Percentiles rank a stretch among this genome's conserved stretches.
phyloP scores from a whole-genome alignment of 2,329 filamentous ascomycete genomes.

The Fusarium longipes region DNA sequence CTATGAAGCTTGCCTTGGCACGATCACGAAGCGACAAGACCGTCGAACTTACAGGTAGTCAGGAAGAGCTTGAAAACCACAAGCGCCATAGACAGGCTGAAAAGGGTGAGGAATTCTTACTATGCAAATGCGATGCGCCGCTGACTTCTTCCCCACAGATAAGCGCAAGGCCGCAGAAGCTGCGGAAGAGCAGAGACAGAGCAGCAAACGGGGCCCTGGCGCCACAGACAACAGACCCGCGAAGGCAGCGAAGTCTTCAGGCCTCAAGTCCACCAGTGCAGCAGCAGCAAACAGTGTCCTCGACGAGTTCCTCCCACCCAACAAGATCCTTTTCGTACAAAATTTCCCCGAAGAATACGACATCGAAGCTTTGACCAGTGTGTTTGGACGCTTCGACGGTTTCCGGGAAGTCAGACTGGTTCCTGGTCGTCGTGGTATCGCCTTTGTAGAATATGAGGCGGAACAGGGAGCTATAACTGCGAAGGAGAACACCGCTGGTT shows the following conservation, averaged over 20 bases:
- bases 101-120: constrained; percentile 74
- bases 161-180: constrained; percentile 86
- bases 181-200: constrained; percentile 79
- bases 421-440: constrained; percentile 86
- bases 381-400: constrained; percentile 91
- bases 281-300: constrained; percentile 79
- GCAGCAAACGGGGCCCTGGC: constrained; percentile 74
- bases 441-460: constrained; percentile 95
- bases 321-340: constrained; percentile 95
- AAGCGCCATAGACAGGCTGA: constrained; percentile 86
- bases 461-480: constrained; percentile 91
- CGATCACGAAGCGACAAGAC: constrained; percentile 88
- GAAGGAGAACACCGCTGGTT: constrained; percentile 91
- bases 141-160: constrained; percentile 54
- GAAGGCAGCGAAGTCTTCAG: constrained; percentile 70
- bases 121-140: not conserved
- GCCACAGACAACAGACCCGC: constrained; percentile 66
- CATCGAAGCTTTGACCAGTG: constrained; percentile 78
- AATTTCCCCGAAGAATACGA: constrained; percentile 90
- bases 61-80: constrained; percentile 87
- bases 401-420: constrained; percentile 94
- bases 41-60: constrained; percentile 76
- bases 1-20: constrained; percentile 86
- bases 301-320: constrained; percentile 97
- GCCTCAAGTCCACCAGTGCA: constrained; percentile 80